A percentile compares a stretch with the other conserved stretches of the same genome.
Conservation (phyloP, 441 rosid genomes). For the Theobroma grandiflorum region DNA sequence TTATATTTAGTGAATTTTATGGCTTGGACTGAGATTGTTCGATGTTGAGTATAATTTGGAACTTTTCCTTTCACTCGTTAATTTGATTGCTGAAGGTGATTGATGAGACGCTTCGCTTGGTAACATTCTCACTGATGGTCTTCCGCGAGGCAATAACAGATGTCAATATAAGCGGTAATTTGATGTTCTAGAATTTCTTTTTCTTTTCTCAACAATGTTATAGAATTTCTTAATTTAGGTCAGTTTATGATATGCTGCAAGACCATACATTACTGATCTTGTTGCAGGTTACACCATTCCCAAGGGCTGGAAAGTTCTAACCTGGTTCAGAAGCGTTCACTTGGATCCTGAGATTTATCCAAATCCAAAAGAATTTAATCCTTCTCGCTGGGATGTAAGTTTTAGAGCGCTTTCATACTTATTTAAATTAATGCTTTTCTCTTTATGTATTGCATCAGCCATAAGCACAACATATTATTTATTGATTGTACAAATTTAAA, state of each 20-base stretch:
- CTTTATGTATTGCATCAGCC: not conserved
- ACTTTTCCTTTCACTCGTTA: not conserved
- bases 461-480: not conserved
- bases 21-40: not conserved
- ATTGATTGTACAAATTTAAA: not conserved
- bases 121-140: slow-evolving; percentile 73
- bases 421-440: not conserved
- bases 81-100: slow-evolving; percentile 53
- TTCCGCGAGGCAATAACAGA: slow-evolving; percentile 78
- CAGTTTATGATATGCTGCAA: no score
- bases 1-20: not conserved
- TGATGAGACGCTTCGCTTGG: slow-evolving; percentile 75
- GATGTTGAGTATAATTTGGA: not conserved
- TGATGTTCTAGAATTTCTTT: not conserved
- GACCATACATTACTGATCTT: no score
- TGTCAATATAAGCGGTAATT: slow-evolving; percentile 60
- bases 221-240: no score
- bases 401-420: not conserved
- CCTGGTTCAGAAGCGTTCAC: slow-evolving; percentile 84
- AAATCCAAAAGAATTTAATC: slow-evolving; percentile 74
- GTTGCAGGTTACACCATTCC: slow-evolving; percentile 73
- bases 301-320: slow-evolving; percentile 85
- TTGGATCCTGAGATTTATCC: slow-evolving; percentile 69
- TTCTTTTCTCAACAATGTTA: no score
- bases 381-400: slow-evolving; percentile 92